Base-by-base conservation (phyloP, 2,329 filamentous ascomycete species). In the Beauveria asiatica region DNA sequence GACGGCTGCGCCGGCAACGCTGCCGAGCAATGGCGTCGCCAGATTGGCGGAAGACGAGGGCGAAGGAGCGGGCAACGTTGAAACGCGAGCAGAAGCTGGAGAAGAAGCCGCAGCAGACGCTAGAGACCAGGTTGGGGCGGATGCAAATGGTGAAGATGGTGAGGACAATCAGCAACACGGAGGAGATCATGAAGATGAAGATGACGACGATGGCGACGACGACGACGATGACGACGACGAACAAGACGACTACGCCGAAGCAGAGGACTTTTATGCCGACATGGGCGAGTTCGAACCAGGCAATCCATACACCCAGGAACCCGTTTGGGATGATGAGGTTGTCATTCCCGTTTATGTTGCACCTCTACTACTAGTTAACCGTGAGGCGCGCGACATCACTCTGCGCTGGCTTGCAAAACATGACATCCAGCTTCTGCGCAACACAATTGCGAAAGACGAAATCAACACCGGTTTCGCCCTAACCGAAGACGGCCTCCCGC, bases 311-410 rank as follows among this genome's bases (percentile, higher is more conserved):
- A 11, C 10, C 1, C 49, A 57, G 7, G 59, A 61, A 27, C 51
- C 37, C 23, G 51, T 23, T 23, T 60, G 48, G 19, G 59, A 63
- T 50, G 25, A 60, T 0, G 39, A 50, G 13, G 48, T 62, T 3
- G 48, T 51, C n/a, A 50, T 70, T 3, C 61, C 67, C 42, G 59
- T 67, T 0, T 57, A 62, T 19, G 54, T 60, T 23, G 67, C 67
- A 0, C 16, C 25, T 2, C 51, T 62, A 3, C 23, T 64, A 10
- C 62, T 59, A 37, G 66, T 67, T 6, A 67, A 64, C 51, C 59
- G 51, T 10, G 70, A 71, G 46, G 62, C 67, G 0, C 69, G 67
- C 44, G 57, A n/a, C 16, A 57, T 55, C 6, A 62, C 63, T 1
- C 17, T 62, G 5, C 16, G 7, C 10, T 70, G 67, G 68, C 52